Evolutionary conservation across 768 basidiomycete species (phyloP).

Genomic region (Termitomyces titanicus): DNA sequence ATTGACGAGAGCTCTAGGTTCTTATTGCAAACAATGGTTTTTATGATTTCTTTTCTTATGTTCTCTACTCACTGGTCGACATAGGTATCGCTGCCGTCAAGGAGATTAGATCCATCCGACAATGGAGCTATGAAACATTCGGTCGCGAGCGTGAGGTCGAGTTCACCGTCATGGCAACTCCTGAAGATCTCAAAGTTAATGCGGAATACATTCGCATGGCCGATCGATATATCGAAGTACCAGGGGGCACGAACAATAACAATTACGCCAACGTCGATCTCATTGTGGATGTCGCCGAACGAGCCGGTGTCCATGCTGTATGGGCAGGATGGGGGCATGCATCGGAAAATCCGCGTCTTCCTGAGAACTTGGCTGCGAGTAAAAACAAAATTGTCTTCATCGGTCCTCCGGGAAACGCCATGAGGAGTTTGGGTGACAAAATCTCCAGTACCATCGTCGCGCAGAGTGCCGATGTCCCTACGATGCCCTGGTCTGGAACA

Average conservation of each 20-base stretch:
- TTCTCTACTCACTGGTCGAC: slow-evolving; percentile 14
- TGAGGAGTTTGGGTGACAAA: slow-evolving; percentile 99
- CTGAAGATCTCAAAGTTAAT: slow-evolving; percentile 97
- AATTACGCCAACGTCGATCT: slow-evolving; percentile 99
- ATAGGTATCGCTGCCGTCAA: slow-evolving; percentile 98
- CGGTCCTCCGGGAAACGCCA: slow-evolving; percentile 96
- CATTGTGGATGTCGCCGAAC: slow-evolving; percentile 97
- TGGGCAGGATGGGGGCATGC: slow-evolving; percentile 99
- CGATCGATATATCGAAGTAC: slow-evolving; percentile 97
- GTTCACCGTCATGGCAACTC: slow-evolving; percentile 99
- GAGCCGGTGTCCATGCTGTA: slow-evolving; percentile 96
- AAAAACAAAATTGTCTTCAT: slow-evolving; percentile 99
- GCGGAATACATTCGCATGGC: slow-evolving; percentile 99
- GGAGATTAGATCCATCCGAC: slow-evolving; percentile 96
- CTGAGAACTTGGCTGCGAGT: slow-evolving; percentile 87
- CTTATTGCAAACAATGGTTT: slow-evolving; percentile 97
- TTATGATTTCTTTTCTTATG: slow-evolving; percentile 8
- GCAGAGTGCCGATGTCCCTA: slow-evolving; percentile 93
- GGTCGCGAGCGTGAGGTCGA: slow-evolving; percentile 94
- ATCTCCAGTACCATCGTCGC: slow-evolving; percentile 99
- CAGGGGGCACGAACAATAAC: slow-evolving; percentile 98
- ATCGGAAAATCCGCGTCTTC: slow-evolving; percentile 95
- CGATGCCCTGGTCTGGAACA: slow-evolving; percentile 98
- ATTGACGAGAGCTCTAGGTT: slow-evolving; percentile 49
- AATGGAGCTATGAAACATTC: slow-evolving; percentile 99